These are phyloP conservation scores for Lentinula edodes DNA, from an alignment of 768 basidiomycete species.

Conservation along the genomic window DNA sequence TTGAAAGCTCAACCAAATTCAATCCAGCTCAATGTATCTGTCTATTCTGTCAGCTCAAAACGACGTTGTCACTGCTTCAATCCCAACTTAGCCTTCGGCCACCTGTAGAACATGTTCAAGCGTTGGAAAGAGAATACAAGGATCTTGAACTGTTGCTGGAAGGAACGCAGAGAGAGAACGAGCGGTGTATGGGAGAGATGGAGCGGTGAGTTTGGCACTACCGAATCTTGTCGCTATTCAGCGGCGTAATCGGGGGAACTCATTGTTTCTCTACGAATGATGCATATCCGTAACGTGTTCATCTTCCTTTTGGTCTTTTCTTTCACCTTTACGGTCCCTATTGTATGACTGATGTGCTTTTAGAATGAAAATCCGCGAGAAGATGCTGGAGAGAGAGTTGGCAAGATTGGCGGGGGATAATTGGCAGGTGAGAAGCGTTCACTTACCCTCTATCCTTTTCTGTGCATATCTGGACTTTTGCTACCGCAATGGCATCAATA, in stretches of 20 bases:
- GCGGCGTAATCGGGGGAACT: too few species aligned
- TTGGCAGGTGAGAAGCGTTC: slow-evolving; percentile 59
- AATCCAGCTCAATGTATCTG: not conserved
- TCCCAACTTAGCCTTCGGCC: slow-evolving; percentile 56
- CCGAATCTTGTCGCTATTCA: not conserved
- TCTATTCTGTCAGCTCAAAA: slow-evolving; percentile 44
- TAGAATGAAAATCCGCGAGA: slow-evolving; percentile 65
- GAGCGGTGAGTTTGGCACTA: slow-evolving; percentile 44
- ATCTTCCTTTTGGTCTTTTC: not conserved
- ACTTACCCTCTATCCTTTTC: not conserved
- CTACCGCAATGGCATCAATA: slow-evolving; percentile 18
- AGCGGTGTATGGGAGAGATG: slow-evolving; percentile 75
- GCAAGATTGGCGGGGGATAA: slow-evolving; percentile 69
- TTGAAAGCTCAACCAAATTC: not conserved
- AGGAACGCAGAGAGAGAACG: slow-evolving; percentile 83
- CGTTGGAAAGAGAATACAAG: slow-evolving; percentile 65
- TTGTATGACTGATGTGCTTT: not conserved
- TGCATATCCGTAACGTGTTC: not conserved
- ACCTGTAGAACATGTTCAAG: slow-evolving; percentile 59
- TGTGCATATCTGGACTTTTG: not conserved
- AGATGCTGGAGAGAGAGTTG: slow-evolving; percentile 69
- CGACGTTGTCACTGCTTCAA: slow-evolving; percentile 56
- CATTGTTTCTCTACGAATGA: too few species aligned
- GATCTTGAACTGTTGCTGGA: slow-evolving; percentile 71
- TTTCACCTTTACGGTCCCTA: not conserved